These are phyloP conservation scores for Clitopilus passeckerianus DNA, from an alignment of 768 basidiomycete genomes.

Conservation along the genomic window DNA sequence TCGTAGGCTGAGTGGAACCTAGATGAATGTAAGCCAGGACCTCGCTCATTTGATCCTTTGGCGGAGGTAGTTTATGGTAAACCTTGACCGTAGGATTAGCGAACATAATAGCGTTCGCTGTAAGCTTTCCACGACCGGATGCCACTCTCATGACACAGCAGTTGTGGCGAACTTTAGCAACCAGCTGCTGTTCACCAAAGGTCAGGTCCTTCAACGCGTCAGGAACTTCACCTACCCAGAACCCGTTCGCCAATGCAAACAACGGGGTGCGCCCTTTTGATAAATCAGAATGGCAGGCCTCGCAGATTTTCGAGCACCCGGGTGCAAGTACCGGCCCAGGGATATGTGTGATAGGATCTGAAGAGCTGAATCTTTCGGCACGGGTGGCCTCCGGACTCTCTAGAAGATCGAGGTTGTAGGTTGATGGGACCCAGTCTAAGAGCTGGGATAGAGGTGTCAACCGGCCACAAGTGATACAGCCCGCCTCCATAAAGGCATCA, in stretches of 20 bases:
- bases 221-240: conserved; percentile 31
- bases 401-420: too few species aligned
- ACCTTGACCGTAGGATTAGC: conserved; percentile 18
- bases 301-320: neutral
- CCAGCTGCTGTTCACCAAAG: conserved; percentile 21
- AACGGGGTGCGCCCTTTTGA: neutral
- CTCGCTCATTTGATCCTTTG: conserved; percentile 15
- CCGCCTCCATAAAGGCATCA: too few species aligned
- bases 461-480: too few species aligned
- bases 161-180: conserved; percentile 20
- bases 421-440: too few species aligned
- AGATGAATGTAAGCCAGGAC: conserved; percentile 18
- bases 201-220: conserved; percentile 15
- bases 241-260: conserved; percentile 10
- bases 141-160: conserved; percentile 21
- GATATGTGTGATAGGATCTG: too few species aligned
- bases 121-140: conserved; percentile 19
- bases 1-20: conserved; percentile 14
- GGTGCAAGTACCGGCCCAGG: neutral
- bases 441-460: too few species aligned
- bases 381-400: too few species aligned
- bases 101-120: conserved; percentile 24
- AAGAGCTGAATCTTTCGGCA: too few species aligned
- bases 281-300: neutral
- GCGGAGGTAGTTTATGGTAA: conserved; percentile 18